phyloP scores from a whole-genome alignment of 2,329 filamentous ascomycete genomes.

The Xylariaceae sp. region DNA sequence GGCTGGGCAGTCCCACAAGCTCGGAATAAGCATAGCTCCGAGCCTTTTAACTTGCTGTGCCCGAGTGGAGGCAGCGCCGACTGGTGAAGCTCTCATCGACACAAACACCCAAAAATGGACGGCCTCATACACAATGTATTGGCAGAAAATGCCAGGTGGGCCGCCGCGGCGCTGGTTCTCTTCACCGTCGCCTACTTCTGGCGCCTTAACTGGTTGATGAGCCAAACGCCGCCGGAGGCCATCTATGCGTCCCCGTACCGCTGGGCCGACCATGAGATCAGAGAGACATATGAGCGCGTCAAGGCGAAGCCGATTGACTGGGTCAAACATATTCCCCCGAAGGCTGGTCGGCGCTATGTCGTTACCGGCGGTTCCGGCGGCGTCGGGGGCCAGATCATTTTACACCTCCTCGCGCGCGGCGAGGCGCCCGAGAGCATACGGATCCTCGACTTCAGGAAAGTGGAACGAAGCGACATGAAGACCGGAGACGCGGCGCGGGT shows the following conservation, averaged over 20 bases:
- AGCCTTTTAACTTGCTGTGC: no score
- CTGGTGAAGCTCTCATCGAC: no score
- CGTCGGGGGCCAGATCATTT: conserved; percentile 47
- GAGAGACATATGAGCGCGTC: conserved; percentile 33
- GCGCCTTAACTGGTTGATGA: conserved; percentile 34
- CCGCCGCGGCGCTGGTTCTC: conserved; percentile 19
- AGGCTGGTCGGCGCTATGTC: conserved; percentile 36
- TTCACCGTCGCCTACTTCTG: conserved; percentile 26
- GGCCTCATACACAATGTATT: conserved; percentile 1
- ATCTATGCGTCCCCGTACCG: conserved; percentile 26
- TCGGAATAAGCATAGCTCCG: no score
- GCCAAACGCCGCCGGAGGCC: conserved; percentile 31
- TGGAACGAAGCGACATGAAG: conserved; percentile 38
- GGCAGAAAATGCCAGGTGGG: conserved; percentile 12
- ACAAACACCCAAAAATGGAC: conserved; percentile 10
- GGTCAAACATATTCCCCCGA: conserved; percentile 32
- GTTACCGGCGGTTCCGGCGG: conserved; percentile 40
- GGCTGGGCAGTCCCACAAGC: no score
- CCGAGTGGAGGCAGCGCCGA: no score
- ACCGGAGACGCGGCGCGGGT: conserved; percentile 35
- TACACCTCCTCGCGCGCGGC: conserved; percentile 45
- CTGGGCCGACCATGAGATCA: conserved; percentile 34
- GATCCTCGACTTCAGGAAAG: conserved; percentile 43
- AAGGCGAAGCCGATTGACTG: conserved; percentile 31
- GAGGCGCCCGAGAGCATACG: conserved; percentile 44